Base-by-base conservation (phyloP, 2,329 filamentous ascomycete species). In the Fusarium scirpi region DNA sequence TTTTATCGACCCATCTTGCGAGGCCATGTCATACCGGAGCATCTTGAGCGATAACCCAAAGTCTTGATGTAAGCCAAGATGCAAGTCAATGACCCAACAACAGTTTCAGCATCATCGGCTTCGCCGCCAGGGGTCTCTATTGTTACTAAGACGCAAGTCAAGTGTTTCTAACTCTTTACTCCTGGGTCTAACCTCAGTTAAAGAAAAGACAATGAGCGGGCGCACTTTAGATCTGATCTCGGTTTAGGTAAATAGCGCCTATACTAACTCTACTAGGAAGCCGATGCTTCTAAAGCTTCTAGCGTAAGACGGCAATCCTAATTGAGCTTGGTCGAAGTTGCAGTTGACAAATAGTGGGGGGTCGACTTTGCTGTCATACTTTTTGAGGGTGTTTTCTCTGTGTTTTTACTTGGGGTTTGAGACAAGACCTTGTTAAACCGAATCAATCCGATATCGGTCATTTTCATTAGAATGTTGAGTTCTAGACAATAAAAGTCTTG, bases 251-350 rank as follows among this genome's bases (percentile, higher is more conserved):
- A n/a, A 38, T 18, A 38, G 34, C 34, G 18, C 18, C 34, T 6
- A 15, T 47, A 22, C 68, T 70, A 67, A 58, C 58, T 44, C 18
- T 67, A 70, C 45, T 73, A 5, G 34, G 63, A 61, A 68, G 53
- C n/a, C 12, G n/a, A 16, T 53, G 18, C 38, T 71, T 73, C 62
- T 22, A 57, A 64, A 70, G 66, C 46, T 76, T 74, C 73, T 75
- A 75, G 73, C 73, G 73, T 52, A 44, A 64, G 66, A 68, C 47
- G 16, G 29, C n/a, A 13, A 22, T 41, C 54, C 67, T 15, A 59
- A 65, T 65, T 47, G 45, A 67, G 62, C 22, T 66, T 58, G 56
- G 62, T 40, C 22, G 10, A 32, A 32, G 44, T 25, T 30, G 18
- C 20, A 13, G 16, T 34, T 49, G 67, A 53, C 53, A 64, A 57